Evolutionary conservation across 257 asterid genomes (phyloP), one percentile per base, ranked within the genome.

Genomic region (Sherardia arvensis): DNA sequence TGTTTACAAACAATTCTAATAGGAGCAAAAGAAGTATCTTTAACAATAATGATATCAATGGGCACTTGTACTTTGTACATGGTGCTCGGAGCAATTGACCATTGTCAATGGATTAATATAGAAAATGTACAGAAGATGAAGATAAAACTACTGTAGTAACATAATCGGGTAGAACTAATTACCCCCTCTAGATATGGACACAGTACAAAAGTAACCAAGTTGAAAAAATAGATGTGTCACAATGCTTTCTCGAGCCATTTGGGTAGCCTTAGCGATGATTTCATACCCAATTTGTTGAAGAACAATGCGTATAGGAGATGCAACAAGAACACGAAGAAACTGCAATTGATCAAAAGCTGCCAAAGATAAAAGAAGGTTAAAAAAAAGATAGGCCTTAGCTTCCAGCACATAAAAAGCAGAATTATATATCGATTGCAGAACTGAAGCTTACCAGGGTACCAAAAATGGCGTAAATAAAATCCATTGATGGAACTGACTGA

Each of bases 281-380:
- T 93, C 90, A 84, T 78, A 34, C 99, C 97, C 27, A 87, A 86
- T 72, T 81, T 85, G 47, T 85, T 75, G 54, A 90, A 86, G 75
- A 93, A 90, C 20, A 93, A 57, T n/a, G 99, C 94, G 20, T 90
- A 93, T 9, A 93, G 68, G 67, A 93, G 79, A 72, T 93, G 99
- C 29, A 93, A 87, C 87, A 93, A 73, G 74, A 78, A 85, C 71
- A 85, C 91, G 29, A 81, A 84, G 76, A 77, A 73, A 6, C 81
- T 80, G 48, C 94, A 85, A 59, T 90, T 93, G 70, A 93, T 84
- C 80, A 87, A 17, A 76, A 93, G 96, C 99, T 93, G 99, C 56
- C 67, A 51, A 71, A 28, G 56, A n/a, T 28, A 36, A 40, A 54
- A 49, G 18, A 56, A n/a, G n/a, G n/a, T n/a, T 40, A 61, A 53